Base-by-base conservation (phyloP, 1,139 yeast species). In the Kodamaea derodonti region DNA sequence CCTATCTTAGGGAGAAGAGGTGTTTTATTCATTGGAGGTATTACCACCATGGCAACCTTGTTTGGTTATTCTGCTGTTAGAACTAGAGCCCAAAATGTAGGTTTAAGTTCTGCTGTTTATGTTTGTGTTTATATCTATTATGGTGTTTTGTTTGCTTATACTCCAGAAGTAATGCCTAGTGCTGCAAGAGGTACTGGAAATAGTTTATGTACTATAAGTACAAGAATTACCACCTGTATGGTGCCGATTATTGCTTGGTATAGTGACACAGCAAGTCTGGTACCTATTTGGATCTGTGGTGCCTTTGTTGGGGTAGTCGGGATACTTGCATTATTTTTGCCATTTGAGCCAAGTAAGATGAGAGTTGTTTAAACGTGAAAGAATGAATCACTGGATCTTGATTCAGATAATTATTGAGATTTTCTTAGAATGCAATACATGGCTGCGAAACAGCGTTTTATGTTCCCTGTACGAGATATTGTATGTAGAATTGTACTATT, bases 201-300 rank as follows among this genome's bases (percentile, higher is more conserved):
- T 20, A 43, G 42, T 10, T 34, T 43, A 29, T 39, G 41, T 13
- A 22, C 43, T 16, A 34, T 38, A 12, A 31, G 34, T 14, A 37
- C 38, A 4, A 32, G 48, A 6, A 27, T 38, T 8, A 37, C 37
- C 14, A 38, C 42, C 15, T 30, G 31, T 10, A 30, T 45, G 13
- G 42, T 38, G 4, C 46, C 48, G 3, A 33, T 45, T 14, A 38
- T 45, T 11, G 39, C 39, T 24, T 43, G 41, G 30, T 43, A 29
- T 27, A 36, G 41, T 12, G 30, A 35, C 27, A 33, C 39, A 7
- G 35, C 38, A 20, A 36, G 46, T 14, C 27, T 35, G 4, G 32
- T 39, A 20, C 48, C 48, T 14, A 43, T 45, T 31, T 42, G 43
- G 45, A 39, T 45, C 4, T 43, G 46, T 28, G 47, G 43, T 4